Percentiles rank a stretch among this genome's conserved stretches.
Conservation (phyloP, 2,329 filamentous ascomycete species). For the Colletotrichum karsti region DNA sequence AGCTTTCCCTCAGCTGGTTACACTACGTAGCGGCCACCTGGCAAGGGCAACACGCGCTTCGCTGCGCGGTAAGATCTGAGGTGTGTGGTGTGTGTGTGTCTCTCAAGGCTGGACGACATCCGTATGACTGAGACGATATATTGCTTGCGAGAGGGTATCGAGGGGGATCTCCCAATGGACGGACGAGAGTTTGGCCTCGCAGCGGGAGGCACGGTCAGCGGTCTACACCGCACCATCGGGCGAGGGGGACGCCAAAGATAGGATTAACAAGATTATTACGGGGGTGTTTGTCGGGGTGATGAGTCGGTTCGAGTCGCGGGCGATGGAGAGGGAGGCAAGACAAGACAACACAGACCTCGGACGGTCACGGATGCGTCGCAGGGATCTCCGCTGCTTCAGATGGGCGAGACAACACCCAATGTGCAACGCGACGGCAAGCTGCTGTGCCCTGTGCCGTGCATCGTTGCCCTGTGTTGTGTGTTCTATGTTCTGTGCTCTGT, state of each 20-base stretch:
- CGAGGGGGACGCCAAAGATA: neutral
- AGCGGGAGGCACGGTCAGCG: conserved; percentile 15
- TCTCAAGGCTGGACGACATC: neutral
- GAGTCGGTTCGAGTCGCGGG: neutral
- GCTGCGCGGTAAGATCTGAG: neutral
- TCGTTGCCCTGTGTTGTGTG: neutral
- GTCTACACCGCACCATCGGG: conserved; percentile 4
- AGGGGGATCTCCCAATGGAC: conserved; percentile 18
- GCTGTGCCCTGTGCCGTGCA: neutral
- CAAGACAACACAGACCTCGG: neutral
- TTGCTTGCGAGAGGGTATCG: neutral
- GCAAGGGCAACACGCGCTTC: neutral
- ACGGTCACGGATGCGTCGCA: conserved; percentile 11
- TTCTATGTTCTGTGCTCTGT: neutral
- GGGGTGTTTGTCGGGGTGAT: neutral
- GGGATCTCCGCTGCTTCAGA: conserved; percentile 3
- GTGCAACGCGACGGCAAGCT: neutral
- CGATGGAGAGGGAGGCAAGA: neutral
- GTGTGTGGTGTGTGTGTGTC: too few species aligned
- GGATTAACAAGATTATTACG: neutral
- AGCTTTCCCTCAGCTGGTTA: neutral
- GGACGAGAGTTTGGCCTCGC: conserved; percentile 20
- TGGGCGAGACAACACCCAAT: neutral
- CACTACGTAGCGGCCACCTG: neutral
- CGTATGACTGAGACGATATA: neutral